These are phyloP conservation scores for sweet orange (Citrus sinensis) DNA, from an alignment of 345 rosid genomes.

Conservation along the genomic window DNA sequence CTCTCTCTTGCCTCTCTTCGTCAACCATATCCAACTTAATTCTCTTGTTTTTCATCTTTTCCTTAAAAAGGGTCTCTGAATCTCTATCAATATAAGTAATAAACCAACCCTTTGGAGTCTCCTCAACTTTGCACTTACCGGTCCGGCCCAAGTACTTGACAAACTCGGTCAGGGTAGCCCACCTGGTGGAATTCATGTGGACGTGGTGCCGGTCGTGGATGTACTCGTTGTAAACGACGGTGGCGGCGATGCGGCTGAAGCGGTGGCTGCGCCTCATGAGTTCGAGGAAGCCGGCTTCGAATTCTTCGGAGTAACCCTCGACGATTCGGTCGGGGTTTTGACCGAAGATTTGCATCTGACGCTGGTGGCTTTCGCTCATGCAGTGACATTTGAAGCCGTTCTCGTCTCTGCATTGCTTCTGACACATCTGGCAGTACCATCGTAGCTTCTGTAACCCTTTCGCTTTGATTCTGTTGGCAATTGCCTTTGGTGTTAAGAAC, in stretches of 20 bases:
- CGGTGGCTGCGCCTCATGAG: conserved; percentile 86
- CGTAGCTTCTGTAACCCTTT: conserved; percentile 93
- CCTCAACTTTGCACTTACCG: conserved; percentile 94
- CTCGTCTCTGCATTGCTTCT: conserved; percentile 96
- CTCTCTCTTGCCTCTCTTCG: conserved; percentile 92
- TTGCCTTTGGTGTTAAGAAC: conserved; percentile 85
- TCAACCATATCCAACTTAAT: conserved; percentile 69
- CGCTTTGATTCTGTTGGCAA: conserved; percentile 86
- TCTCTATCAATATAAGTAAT: conserved; percentile 88
- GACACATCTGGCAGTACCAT: conserved; percentile 99
- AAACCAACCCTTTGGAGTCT: conserved; percentile 97
- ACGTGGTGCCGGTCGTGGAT: conserved; percentile 84
- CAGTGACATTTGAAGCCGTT: conserved; percentile 99
- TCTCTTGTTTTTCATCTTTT: conserved; percentile 82
- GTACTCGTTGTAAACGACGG: conserved; percentile 93
- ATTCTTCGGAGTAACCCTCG: conserved; percentile 89
- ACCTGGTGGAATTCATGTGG: conserved; percentile 88
- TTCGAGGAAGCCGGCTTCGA: conserved; percentile 66
- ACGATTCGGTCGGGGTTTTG: conserved; percentile 72
- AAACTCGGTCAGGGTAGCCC: conserved; percentile 94
- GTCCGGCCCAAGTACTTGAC: conserved; percentile 71
- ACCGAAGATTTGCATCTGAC: conserved; percentile 92
- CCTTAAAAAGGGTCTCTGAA: conserved; percentile 78
- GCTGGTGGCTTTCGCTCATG: conserved; percentile 94
- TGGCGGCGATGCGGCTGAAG: conserved; percentile 86